phyloP scores from a whole-genome alignment of 2,329 filamentous ascomycete genomes.

The Fusarium torulosum region DNA sequence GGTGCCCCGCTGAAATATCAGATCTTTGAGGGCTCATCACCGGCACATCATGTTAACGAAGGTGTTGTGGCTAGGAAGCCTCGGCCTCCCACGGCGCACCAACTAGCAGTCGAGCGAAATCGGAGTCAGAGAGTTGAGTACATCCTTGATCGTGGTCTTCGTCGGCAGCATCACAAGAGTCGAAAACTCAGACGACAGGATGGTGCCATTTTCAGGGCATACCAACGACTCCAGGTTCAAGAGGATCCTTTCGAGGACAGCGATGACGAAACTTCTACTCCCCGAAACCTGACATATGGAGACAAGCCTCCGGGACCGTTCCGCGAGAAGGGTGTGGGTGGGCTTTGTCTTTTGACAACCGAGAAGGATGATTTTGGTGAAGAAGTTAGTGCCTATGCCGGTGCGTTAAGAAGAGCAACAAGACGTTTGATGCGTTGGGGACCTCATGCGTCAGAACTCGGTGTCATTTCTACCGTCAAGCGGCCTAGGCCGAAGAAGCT shows the following conservation, averaged over 20 bases:
- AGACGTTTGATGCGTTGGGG: conserved; percentile 79
- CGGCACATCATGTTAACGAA: conserved; percentile 67
- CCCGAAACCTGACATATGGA: conserved; percentile 50
- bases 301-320: conserved; percentile 57
- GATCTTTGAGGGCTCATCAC: conserved; percentile 71
- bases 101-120: conserved; percentile 83
- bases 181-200: conserved; percentile 73
- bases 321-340: conserved; percentile 71
- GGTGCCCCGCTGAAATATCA: conserved; percentile 69
- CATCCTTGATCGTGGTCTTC: conserved; percentile 80
- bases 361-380: conserved; percentile 83
- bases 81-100: conserved; percentile 83
- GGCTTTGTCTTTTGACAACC: conserved; percentile 69
- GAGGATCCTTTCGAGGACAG: conserved; percentile 71
- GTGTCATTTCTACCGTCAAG: conserved; percentile 63
- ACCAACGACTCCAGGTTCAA: conserved; percentile 71
- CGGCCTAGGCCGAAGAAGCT: conserved; percentile 49
- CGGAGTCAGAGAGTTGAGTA: conserved; percentile 84
- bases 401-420: conserved; percentile 72
- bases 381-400: conserved; percentile 74
- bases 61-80: conserved; percentile 72
- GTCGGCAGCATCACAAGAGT: conserved; percentile 72
- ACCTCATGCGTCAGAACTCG: conserved; percentile 58
- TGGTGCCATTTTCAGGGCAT: conserved; percentile 75
- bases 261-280: conserved; percentile 66